A percentile compares a stretch with the other conserved stretches of the same genome.
Conservation (phyloP, 2,329 filamentous ascomycete genomes). For the Macrophomina pseudophaseolina region DNA sequence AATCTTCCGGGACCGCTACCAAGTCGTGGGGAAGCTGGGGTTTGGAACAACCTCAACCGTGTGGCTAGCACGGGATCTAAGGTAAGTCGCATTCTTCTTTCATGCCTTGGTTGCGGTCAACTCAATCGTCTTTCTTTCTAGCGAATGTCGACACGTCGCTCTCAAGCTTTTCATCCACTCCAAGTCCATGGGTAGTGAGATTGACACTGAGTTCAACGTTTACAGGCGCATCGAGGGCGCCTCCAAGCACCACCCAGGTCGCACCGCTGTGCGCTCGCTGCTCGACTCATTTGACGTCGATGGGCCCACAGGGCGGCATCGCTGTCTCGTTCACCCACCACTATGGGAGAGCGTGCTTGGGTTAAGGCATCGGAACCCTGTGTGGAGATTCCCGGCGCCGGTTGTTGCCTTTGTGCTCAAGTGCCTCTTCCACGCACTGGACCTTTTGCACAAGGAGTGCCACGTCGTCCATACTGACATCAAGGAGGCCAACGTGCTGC, state of each 20-base stretch:
- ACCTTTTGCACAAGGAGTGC: constrained; percentile 50
- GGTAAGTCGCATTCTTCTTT: background rate
- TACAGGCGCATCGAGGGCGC: constrained; percentile 11
- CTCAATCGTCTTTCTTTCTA: background rate
- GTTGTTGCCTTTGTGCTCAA: constrained; percentile 33
- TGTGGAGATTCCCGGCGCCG: constrained; percentile 8
- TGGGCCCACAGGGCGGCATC: constrained; percentile 13
- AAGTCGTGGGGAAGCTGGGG: constrained; percentile 36
- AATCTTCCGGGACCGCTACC: constrained; percentile 34
- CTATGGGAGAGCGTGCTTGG: constrained; percentile 15
- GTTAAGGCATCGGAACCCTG: background rate
- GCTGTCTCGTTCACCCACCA: constrained; percentile 9
- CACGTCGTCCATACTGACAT: constrained; percentile 55
- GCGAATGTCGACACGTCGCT: constrained; percentile 2
- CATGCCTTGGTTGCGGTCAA: background rate
- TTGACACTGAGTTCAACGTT: constrained; percentile 10
- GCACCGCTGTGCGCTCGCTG: constrained; percentile 2
- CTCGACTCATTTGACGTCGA: constrained; percentile 11
- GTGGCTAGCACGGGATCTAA: constrained; percentile 36
- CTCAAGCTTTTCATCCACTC: constrained; percentile 14
- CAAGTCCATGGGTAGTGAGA: background rate
- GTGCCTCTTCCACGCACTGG: constrained; percentile 48
- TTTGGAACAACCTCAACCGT: constrained; percentile 37
- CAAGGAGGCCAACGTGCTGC: constrained; percentile 50
- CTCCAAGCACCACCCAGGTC: background rate